A percentile compares a stretch with the other conserved stretches of the same genome.
Conservation (phyloP, 2,329 filamentous ascomycete genomes). For the Geoglossum cookeanum region DNA sequence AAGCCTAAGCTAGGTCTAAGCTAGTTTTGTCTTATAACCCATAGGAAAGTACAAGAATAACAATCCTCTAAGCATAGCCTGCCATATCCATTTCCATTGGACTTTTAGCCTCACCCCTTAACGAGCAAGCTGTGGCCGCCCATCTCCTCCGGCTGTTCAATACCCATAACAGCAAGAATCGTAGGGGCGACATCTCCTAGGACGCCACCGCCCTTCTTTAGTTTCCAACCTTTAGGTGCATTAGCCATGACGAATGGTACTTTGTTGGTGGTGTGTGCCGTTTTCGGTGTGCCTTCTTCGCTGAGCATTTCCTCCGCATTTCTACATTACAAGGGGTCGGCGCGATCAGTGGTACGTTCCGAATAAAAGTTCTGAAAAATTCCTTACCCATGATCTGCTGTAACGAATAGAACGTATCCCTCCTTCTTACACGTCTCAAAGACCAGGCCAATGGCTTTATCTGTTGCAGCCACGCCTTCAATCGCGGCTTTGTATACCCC, state of each 20-base stretch:
- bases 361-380: neutral
- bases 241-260: constrained; percentile 98
- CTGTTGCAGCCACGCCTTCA: constrained; percentile 64
- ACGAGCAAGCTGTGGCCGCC: constrained; percentile 66
- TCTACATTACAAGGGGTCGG: constrained; percentile 18
- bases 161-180: constrained; percentile 72
- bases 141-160: constrained; percentile 84
- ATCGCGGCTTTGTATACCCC: constrained; percentile 93
- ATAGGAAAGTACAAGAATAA: no score
- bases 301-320: constrained; percentile 99
- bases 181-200: constrained; percentile 96
- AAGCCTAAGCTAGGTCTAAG: no score
- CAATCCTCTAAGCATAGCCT: neutral
- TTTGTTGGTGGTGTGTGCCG: constrained; percentile 92
- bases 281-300: constrained; percentile 88
- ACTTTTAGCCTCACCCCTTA: constrained; percentile 34
- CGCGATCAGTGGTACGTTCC: constrained; percentile 9
- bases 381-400: constrained; percentile 69
- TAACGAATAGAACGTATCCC: constrained; percentile 87
- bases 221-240: constrained; percentile 69
- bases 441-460: constrained; percentile 83
- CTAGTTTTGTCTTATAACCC: no score
- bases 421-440: constrained; percentile 87
- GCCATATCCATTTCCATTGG: neutral
- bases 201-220: constrained; percentile 74